A percentile compares a stretch with the other conserved stretches of the same genome.
These are phyloP conservation scores for Stereocaulon alpinum DNA, from an alignment of 495 filamentous ascomycete genomes.

Conservation along the genomic window DNA sequence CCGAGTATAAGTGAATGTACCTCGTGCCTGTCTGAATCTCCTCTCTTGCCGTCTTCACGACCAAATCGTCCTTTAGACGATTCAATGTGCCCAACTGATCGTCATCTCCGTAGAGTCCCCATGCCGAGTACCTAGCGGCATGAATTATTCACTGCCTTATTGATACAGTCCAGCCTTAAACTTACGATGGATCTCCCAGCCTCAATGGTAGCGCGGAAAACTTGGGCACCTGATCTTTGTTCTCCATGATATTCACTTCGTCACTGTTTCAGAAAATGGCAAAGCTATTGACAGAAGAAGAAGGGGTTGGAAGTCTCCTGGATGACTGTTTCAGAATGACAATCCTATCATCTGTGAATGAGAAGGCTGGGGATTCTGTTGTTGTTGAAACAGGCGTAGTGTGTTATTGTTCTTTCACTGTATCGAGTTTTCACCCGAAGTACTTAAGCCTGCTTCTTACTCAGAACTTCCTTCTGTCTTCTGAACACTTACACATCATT, in stretches of 20 bases:
- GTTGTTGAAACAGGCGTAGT: too few relatives aligned
- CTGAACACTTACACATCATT: too few relatives aligned
- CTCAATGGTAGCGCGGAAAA: conserved; percentile 37
- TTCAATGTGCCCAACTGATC: conserved; percentile 41
- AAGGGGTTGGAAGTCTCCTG: too few relatives aligned
- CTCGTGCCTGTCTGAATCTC: conserved; percentile 17
- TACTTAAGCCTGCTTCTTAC: too few relatives aligned
- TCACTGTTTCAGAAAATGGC: too few relatives aligned
- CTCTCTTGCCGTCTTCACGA: conserved; percentile 4
- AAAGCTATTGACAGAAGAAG: too few relatives aligned
- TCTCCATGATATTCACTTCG: background rate
- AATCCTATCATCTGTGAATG: too few relatives aligned
- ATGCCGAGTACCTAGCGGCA: conserved; percentile 28
- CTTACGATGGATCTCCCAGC: conserved; percentile 28
- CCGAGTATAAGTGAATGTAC: background rate
- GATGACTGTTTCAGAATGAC: too few relatives aligned
- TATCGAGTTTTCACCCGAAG: too few relatives aligned
- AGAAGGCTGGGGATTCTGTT: too few relatives aligned
- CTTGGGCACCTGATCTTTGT: background rate
- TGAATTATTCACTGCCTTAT: background rate
- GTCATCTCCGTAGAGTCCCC: conserved; percentile 39
- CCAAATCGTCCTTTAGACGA: conserved; percentile 29
- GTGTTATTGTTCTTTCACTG: too few relatives aligned
- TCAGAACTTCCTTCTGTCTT: too few relatives aligned
- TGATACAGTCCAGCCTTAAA: background rate